Conservation (phyloP, 305 asterid genomes). For the Fraxinus velutina region DNA sequence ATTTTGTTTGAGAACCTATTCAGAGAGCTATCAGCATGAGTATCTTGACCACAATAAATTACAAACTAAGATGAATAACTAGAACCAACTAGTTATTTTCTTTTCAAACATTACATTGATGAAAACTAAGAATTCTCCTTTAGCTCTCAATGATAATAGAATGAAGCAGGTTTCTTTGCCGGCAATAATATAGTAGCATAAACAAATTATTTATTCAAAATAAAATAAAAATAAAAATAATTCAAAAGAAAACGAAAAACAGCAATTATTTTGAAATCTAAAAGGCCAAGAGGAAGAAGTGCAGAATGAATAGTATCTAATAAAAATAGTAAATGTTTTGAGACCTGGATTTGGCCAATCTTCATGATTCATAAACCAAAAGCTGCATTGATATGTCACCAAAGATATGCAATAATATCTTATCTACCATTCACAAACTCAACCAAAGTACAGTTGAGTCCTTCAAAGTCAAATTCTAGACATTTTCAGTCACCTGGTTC, state of each 20-base stretch:
- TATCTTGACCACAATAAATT: not conserved
- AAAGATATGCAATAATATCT: not conserved
- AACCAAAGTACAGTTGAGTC: not conserved
- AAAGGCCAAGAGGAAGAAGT: not conserved
- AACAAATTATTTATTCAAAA: not conserved
- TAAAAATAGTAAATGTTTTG: not conserved
- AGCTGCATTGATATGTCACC: not conserved
- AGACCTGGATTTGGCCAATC: not conserved
- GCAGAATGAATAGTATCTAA: not conserved
- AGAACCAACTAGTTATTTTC: not conserved
- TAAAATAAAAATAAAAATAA: not conserved
- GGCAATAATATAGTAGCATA: not conserved
- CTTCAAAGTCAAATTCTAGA: not conserved
- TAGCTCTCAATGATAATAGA: not conserved
- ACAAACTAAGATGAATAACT: not conserved
- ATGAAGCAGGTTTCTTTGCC: not conserved
- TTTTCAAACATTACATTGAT: not conserved
- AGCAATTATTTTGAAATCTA: not conserved
- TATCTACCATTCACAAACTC: not conserved
- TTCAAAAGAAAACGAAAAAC: not conserved
- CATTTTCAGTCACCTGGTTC: not conserved
- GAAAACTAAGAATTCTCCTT: not conserved
- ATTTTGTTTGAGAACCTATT: not conserved
- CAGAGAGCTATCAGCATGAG: not conserved
- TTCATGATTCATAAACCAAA: not conserved